phyloP scores from a whole-genome alignment of 148 eudicot species.

The Fagopyrum esculentum region DNA sequence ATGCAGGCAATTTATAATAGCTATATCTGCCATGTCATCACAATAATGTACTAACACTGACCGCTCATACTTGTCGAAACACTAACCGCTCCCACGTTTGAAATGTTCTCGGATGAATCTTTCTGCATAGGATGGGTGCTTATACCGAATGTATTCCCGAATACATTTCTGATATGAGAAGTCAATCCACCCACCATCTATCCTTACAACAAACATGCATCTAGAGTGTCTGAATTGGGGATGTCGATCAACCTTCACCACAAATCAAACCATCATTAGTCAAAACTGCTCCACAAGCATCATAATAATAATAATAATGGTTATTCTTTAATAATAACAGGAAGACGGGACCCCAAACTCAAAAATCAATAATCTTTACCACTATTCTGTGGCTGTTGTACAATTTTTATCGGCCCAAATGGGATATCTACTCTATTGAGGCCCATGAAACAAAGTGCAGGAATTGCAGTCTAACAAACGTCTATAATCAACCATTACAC shows the following conservation, averaged over 20 bases:
- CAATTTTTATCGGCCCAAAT: background rate
- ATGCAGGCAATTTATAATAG: constrained; percentile 8
- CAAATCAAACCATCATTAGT: constrained; percentile 8
- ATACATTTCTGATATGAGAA: constrained; percentile 95
- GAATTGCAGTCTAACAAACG: background rate
- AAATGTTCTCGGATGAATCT: constrained; percentile 64
- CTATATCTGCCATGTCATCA: constrained; percentile 7
- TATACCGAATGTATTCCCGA: constrained; percentile 58
- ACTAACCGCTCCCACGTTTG: constrained; percentile 53
- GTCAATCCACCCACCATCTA: constrained; percentile 83
- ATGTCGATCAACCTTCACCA: constrained; percentile 81
- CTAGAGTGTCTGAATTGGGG: constrained; percentile 73
- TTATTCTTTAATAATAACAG: background rate
- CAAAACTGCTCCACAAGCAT: background rate
- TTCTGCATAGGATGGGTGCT: constrained; percentile 66
- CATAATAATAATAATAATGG: background rate
- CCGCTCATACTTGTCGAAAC: background rate
- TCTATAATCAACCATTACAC: background rate
- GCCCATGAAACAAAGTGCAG: constrained; percentile 2
- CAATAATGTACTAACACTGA: too few relatives aligned
- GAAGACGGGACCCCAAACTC: background rate
- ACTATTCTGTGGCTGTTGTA: background rate
- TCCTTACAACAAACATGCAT: constrained; percentile 82
- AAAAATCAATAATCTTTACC: background rate
- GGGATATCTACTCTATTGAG: background rate